Conservation (phyloP, 441 rosid species). For the Codiaeum variegatum region DNA sequence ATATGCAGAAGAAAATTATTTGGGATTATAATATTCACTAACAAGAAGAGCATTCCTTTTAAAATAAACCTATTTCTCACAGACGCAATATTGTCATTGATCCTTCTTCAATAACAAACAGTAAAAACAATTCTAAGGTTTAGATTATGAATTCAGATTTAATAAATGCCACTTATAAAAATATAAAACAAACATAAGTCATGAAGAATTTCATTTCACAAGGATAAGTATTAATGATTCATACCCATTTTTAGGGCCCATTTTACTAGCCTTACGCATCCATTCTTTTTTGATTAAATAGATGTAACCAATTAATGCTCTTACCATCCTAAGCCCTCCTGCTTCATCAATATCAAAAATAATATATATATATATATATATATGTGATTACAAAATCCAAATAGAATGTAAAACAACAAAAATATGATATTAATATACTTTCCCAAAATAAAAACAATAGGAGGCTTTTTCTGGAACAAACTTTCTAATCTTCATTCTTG, state of each 20-base stretch:
- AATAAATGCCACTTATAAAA: not conserved
- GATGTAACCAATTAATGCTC: slow-evolving; percentile 56
- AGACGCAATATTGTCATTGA: not conserved
- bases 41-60: slow-evolving; percentile 4
- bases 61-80: slow-evolving; percentile 7
- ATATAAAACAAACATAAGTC: not conserved
- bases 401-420: not conserved
- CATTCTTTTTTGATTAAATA: slow-evolving; percentile 77
- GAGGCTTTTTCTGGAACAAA: slow-evolving; percentile 49
- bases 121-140: not conserved
- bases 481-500: no score
- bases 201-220: not conserved
- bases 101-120: slow-evolving; percentile 5
- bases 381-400: not conserved
- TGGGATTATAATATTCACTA: not conserved
- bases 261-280: slow-evolving; percentile 53
- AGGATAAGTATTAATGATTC: not conserved
- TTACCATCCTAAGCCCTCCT: slow-evolving; percentile 88
- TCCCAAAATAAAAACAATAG: slow-evolving; percentile 75
- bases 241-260: slow-evolving; percentile 59
- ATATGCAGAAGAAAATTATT: no score
- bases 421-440: slow-evolving; percentile 13
- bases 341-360: not conserved
- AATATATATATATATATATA: no score
- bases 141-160: no score